Percentiles rank a stretch among this genome's conserved stretches.
These are phyloP conservation scores for Hygrophorus pudorinus DNA, from an alignment of 768 basidiomycete genomes.

Conservation along the genomic window DNA sequence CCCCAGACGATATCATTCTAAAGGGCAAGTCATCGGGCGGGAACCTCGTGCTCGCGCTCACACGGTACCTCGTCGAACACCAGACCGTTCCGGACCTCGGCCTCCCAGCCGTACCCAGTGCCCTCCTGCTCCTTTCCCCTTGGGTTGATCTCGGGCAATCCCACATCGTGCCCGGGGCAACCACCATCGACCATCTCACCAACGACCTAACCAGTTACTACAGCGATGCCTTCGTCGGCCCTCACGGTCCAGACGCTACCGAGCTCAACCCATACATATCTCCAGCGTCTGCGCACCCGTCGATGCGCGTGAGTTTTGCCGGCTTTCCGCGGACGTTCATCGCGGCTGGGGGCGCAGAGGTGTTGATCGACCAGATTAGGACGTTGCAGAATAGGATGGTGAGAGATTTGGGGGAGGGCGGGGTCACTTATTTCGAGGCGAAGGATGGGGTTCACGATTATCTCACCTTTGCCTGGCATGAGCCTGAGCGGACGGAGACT, in stretches of 20 bases:
- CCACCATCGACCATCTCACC: conserved; percentile 23
- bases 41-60: conserved; percentile 57
- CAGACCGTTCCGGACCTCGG: conserved; percentile 18
- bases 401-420: conserved; percentile 34
- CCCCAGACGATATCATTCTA: conserved; percentile 51
- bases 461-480: conserved; percentile 36
- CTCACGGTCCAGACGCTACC: conserved; percentile 36
- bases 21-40: conserved; percentile 76
- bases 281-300: conserved; percentile 37
- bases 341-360: conserved; percentile 44
- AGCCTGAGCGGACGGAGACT: conserved; percentile 41
- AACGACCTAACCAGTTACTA: too few species aligned
- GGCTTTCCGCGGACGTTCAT: conserved; percentile 59
- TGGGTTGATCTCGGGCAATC: conserved; percentile 40
- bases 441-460: conserved; percentile 47
- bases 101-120: conserved; percentile 35
- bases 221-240: conserved; percentile 32
- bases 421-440: conserved; percentile 36
- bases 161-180: conserved; percentile 28
- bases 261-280: conserved; percentile 47
- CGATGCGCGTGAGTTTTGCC: conserved; percentile 31
- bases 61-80: conserved; percentile 52
- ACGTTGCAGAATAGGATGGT: conserved; percentile 39
- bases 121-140: conserved; percentile 45
- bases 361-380: conserved; percentile 38